phyloP scores from a whole-genome alignment of 495 filamentous ascomycete species.

The Aspergillus taichungensis region DNA sequence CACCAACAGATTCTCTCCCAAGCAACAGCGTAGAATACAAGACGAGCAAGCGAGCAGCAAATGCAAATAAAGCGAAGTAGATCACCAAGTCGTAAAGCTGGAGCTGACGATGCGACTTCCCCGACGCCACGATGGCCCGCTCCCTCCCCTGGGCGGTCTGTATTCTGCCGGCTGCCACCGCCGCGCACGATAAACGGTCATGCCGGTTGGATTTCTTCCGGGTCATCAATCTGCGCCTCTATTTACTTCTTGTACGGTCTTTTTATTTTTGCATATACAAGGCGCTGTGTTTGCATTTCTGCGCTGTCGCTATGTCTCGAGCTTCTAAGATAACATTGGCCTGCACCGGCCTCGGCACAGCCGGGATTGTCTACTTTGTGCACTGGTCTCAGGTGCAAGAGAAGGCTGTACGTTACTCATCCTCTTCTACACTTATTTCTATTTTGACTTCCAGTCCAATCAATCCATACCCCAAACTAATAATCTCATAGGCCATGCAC shows the following conservation, averaged over 20 bases:
- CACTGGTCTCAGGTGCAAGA: constrained; percentile 84
- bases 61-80: constrained; percentile 15
- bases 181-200: constrained; percentile 24
- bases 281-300: not conserved
- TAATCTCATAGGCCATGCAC: constrained; percentile 73
- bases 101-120: constrained; percentile 28
- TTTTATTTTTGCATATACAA: not conserved
- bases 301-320: constrained; percentile 59
- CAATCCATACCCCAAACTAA: not conserved
- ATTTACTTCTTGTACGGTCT: not conserved
- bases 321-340: constrained; percentile 80
- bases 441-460: not conserved
- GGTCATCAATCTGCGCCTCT: not conserved
- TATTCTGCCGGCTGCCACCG: constrained; percentile 27
- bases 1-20: constrained; percentile 8
- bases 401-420: constrained; percentile 54
- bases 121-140: constrained; percentile 27
- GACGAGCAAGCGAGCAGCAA: not conserved
- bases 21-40: not conserved
- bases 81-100: not conserved
- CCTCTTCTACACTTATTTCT: constrained; percentile 4
- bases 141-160: constrained; percentile 28
- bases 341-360: constrained; percentile 65
- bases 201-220: constrained; percentile 12
- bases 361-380: constrained; percentile 72